phyloP scores from a whole-genome alignment of 1,284 basidiomycete species.

The Cryptococcus sp. region DNA sequence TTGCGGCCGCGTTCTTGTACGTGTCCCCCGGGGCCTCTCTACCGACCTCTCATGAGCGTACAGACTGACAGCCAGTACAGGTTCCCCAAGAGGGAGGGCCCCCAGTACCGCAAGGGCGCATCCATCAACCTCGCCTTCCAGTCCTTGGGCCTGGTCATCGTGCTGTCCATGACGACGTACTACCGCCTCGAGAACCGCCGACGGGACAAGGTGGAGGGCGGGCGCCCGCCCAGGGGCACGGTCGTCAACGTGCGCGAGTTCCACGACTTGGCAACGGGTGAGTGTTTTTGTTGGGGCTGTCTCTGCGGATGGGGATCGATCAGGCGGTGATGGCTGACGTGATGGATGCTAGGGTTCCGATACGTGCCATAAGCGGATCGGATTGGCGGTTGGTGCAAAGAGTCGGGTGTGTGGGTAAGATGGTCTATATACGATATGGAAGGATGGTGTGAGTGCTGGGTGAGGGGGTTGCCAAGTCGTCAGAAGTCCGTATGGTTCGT shows the following conservation, averaged over 20 bases:
- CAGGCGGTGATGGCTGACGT: no score
- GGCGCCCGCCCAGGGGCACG: constrained; percentile 35
- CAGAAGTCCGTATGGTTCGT: no score
- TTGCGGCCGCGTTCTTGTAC: constrained; percentile 50
- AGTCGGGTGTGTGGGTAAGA: no score
- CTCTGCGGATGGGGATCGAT: no score
- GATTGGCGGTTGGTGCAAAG: no score
- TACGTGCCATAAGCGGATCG: constrained; percentile 16
- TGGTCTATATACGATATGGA: no score
- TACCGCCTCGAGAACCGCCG: constrained; percentile 49
- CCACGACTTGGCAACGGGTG: constrained; percentile 37
- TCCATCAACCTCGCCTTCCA: constrained; percentile 51
- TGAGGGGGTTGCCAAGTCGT: no score
- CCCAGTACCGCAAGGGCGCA: constrained; percentile 48
- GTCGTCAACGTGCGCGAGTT: constrained; percentile 31
- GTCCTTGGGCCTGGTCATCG: constrained; percentile 44
- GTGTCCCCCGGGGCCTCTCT: constrained; percentile 2
- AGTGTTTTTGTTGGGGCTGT: no score
- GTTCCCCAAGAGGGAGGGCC: constrained; percentile 50
- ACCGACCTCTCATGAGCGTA: no score
- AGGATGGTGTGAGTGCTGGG: no score
- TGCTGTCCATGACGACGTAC: constrained; percentile 44
- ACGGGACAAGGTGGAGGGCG: constrained; percentile 50
- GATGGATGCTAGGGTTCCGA: constrained; percentile 16
- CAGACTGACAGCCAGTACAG: constrained; percentile 10